Base-by-base conservation (phyloP, 306 rosid species). In the Amphicarpaea edgeworthii region DNA sequence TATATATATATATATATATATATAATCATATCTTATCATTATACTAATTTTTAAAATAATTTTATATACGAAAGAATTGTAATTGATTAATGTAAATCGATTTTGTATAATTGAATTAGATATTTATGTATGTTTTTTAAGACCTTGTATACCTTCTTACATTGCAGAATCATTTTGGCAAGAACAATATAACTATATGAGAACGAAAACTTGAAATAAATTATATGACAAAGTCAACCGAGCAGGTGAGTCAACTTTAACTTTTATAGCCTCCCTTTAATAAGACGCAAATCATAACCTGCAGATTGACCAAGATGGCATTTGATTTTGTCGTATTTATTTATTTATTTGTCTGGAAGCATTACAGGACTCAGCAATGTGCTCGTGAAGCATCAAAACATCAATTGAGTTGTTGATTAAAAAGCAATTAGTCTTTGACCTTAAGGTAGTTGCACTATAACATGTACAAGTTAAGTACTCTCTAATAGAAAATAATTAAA, bases 161-260 rank as follows among this genome's bases (percentile, higher is more conserved):
- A 20, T 59, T 32, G 16, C 12, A 23, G 28, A 42, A 63, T n/a
- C 0, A 63, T 28, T 57, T 66, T 30, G 24, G 72, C 40, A 54
- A 1, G 43, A 51, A 26, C 43, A 46, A 75, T 26, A 75, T 26
- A 41, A 71, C 51, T 68, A 6, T 30, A 3, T 30, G 47, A 1
- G 49, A 51, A 26, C 43, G 40, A 75, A 23, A 41, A 71, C 51
- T 68, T 62, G 49, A 28, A 55, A 50, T 3, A 57, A 63, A 21
- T 8, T 67, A 55, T 20, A 59, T 30, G 6, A 14, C 1, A 43
- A 75, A 46, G 83, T 86, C 91, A 84, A 82, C 57, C 50, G 40
- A 84, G 93, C 79, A 81, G 91, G 88, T 87, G 76, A 73, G 86
- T 72, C 79, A 53, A 41, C 85, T 40, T 74, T 79, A 51, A 67